Evolutionary conservation across 768 basidiomycete genomes (phyloP).

Genomic region (Phanerodontia chrysosporium): DNA sequence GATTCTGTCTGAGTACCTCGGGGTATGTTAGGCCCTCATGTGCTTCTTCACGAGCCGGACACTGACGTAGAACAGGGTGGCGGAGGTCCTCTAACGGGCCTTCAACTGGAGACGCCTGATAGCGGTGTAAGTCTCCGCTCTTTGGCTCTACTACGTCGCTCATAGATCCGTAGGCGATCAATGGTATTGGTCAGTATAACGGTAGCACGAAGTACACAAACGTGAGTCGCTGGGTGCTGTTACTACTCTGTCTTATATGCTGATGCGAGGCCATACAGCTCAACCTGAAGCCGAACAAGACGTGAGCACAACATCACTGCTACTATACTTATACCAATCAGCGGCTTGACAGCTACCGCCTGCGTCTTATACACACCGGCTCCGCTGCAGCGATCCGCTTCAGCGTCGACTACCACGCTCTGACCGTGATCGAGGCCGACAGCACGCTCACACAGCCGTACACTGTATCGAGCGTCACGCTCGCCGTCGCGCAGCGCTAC

Average conservation of each 20-base stretch:
- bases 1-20: conserved; percentile 23
- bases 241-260: not conserved
- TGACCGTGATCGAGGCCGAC: conserved; percentile 47
- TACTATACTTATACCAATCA: not conserved
- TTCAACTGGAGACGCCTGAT: conserved; percentile 32
- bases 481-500: conserved; percentile 48
- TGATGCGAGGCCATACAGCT: conserved; percentile 20
- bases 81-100: conserved; percentile 23
- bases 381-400: conserved; percentile 42
- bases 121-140: conserved; percentile 20
- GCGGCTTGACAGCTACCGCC: conserved; percentile 30
- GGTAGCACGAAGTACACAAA: conserved; percentile 29
- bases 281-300: conserved; percentile 30
- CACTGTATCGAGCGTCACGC: conserved; percentile 33
- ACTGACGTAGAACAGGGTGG: conserved; percentile 21
- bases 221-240: conserved; percentile 17
- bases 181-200: conserved; percentile 31
- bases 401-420: conserved; percentile 41
- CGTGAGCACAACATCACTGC: not conserved
- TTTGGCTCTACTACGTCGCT: not conserved
- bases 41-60: not conserved
- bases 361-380: conserved; percentile 45
- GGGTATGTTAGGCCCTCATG: conserved; percentile 7
- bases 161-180: conserved; percentile 20
- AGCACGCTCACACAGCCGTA: conserved; percentile 39